Percentiles rank a stretch among this genome's conserved stretches.
Evolutionary conservation across 805 yeast genomes (phyloP).

Genomic region (Priceomyces fermenticarens): DNA sequence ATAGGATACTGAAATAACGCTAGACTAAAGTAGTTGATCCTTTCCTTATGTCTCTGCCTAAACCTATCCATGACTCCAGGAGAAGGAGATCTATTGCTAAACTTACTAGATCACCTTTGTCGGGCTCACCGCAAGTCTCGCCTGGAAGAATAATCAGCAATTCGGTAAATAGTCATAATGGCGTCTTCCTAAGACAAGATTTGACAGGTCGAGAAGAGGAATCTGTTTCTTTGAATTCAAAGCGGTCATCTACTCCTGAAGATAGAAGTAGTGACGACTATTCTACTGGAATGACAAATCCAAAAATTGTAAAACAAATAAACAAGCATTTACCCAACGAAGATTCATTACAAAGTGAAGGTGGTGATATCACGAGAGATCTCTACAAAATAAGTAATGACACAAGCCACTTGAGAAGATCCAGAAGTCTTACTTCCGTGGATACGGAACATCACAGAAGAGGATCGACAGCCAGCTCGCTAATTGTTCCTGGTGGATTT

Average conservation of each 20-base stretch:
- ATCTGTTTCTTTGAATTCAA: neutral
- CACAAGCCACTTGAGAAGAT: conserved; percentile 9
- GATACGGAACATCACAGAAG: conserved; percentile 39
- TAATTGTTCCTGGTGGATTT: conserved; percentile 82
- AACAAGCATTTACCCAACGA: conserved; percentile 36
- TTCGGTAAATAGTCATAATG: conserved; percentile 12
- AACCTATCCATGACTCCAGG: conserved; percentile 10
- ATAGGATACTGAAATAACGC: too few relatives aligned
- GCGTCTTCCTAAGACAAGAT: conserved; percentile 16
- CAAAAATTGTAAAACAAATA: conserved; percentile 28
- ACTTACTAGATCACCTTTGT: conserved; percentile 27
- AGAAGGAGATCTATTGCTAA: conserved; percentile 30
- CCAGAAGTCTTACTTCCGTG: conserved; percentile 23
- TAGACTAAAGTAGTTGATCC: too few relatives aligned
- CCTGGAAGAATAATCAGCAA: conserved; percentile 13
- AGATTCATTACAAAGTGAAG: conserved; percentile 37
- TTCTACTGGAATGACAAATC: conserved; percentile 23
- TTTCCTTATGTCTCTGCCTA: conserved; percentile 12
- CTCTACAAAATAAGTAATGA: conserved; percentile 30
- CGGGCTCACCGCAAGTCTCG: conserved; percentile 20
- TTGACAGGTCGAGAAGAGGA: conserved; percentile 5
- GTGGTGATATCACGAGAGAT: conserved; percentile 53
- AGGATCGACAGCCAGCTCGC: conserved; percentile 62
- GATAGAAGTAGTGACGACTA: conserved; percentile 12
- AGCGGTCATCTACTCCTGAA: conserved; percentile 4